Percentiles rank a stretch among this genome's conserved stretches.
Evolutionary conservation across 225 moss, liverwort and hornwort genomes (phyloP).

Genomic region (Climacium dendroides): DNA sequence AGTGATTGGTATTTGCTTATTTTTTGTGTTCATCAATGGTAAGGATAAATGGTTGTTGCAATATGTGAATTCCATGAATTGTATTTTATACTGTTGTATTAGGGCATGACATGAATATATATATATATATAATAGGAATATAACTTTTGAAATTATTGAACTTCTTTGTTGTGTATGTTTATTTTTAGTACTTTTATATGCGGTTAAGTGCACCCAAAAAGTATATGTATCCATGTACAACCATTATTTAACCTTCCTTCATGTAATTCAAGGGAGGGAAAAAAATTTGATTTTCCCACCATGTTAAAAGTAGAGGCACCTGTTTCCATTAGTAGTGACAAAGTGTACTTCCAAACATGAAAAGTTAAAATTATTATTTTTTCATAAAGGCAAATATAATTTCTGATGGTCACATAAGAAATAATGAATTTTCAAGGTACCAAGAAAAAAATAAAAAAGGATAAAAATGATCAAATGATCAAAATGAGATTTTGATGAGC

Average conservation of each 20-base stretch:
- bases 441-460: background rate
- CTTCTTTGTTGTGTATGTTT: too few species aligned
- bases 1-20: background rate
- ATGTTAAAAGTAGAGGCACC: background rate
- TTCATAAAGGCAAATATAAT: background rate
- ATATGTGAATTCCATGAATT: background rate
- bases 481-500: background rate
- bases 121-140: background rate
- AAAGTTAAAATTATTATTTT: too few species aligned
- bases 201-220: fast-evolving
- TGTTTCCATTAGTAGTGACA: background rate
- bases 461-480: background rate
- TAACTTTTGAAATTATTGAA: background rate
- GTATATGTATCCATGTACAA: background rate
- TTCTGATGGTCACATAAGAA: fast-evolving
- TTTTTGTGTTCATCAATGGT: background rate
- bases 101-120: too few species aligned
- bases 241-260: background rate
- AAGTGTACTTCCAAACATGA: background rate
- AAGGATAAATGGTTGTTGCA: fast-evolving
- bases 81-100: background rate
- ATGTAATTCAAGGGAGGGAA: fast-evolving
- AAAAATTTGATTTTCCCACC: background rate
- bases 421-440: background rate
- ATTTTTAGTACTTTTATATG: background rate